A percentile compares a stretch with the other conserved stretches of the same genome.
phyloP scores from a whole-genome alignment of 208 protist species.

The Zelonia costaricensis region DNA sequence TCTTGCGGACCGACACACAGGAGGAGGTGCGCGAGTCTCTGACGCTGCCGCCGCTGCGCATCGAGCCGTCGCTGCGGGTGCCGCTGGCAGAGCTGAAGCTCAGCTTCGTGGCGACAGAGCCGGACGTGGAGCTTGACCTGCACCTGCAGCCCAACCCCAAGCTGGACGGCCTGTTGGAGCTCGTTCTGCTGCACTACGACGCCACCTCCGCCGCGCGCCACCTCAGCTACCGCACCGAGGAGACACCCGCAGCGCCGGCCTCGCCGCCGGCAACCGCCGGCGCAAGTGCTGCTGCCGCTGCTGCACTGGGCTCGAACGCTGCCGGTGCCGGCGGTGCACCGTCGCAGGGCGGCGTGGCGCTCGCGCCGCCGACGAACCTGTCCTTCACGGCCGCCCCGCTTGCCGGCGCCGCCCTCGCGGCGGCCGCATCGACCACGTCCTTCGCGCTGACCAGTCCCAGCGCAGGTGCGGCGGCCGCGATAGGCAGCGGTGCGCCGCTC shows the following conservation, averaged over 20 bases:
- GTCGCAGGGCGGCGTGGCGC: too few relatives aligned
- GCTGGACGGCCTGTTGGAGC: slow-evolving; percentile 69
- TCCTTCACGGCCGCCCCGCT: too few relatives aligned
- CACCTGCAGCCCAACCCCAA: slow-evolving; percentile 55
- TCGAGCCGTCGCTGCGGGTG: slow-evolving; percentile 38
- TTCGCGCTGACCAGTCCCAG: too few relatives aligned
- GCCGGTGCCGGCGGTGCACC: not conserved
- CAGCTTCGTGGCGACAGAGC: slow-evolving; percentile 59
- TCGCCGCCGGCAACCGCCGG: not conserved
- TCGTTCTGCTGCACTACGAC: slow-evolving; percentile 81
- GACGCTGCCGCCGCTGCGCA: slow-evolving; percentile 54
- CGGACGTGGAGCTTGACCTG: slow-evolving; percentile 53
- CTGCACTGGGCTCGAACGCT: not conserved
- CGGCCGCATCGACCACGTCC: too few relatives aligned
- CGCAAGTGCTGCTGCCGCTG: not conserved
- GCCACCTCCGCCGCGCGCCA: slow-evolving; percentile 45
- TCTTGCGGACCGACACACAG: slow-evolving; percentile 44
- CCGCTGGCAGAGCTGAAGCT: slow-evolving; percentile 74
- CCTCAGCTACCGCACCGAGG: slow-evolving; percentile 56
- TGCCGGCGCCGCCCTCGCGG: too few relatives aligned
- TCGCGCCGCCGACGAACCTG: too few relatives aligned
- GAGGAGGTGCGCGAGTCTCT: slow-evolving; percentile 56
- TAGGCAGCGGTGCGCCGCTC: too few relatives aligned
- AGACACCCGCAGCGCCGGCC: not conserved
- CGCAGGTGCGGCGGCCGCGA: too few relatives aligned